These are phyloP conservation scores for Tagetes erecta DNA, from an alignment of 129 eudicot species.

Conservation along the genomic window DNA sequence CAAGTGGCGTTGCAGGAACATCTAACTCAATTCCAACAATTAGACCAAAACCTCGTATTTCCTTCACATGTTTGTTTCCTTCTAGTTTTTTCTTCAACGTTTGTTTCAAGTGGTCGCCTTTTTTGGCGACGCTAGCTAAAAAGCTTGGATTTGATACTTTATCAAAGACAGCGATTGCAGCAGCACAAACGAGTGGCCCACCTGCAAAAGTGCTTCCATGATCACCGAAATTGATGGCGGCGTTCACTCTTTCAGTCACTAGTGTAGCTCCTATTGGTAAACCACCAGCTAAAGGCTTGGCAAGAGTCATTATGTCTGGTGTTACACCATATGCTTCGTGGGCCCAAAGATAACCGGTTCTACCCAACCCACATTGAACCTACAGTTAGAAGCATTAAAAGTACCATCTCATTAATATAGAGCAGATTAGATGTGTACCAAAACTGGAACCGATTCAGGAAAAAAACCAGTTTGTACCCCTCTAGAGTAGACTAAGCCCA, in stretches of 20 bases:
- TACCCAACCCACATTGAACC: constrained; percentile 95
- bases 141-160: constrained; percentile 71
- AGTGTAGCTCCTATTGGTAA: constrained; percentile 87
- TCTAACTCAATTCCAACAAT: constrained; percentile 83
- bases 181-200: constrained; percentile 79
- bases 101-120: constrained; percentile 68
- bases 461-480: no score
- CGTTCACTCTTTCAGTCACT: constrained; percentile 64
- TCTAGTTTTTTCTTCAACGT: constrained; percentile 44
- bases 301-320: constrained; percentile 93
- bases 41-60: constrained; percentile 73
- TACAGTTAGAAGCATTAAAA: constrained; percentile 9
- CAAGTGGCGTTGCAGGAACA: constrained; percentile 64
- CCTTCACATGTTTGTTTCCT: constrained; percentile 59
- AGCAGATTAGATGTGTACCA: background rate
- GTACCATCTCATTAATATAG: constrained; percentile 32
- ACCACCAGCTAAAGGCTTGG: constrained; percentile 96
- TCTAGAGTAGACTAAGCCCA: background rate
- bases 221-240: constrained; percentile 65
- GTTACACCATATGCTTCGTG: constrained; percentile 69
- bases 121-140: constrained; percentile 49
- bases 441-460: background rate
- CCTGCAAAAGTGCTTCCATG: constrained; percentile 98
- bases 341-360: constrained; percentile 91
- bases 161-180: constrained; percentile 70